Conservation (phyloP, 1,139 yeast species). For the Magnusiomyces paraingens region DNA sequence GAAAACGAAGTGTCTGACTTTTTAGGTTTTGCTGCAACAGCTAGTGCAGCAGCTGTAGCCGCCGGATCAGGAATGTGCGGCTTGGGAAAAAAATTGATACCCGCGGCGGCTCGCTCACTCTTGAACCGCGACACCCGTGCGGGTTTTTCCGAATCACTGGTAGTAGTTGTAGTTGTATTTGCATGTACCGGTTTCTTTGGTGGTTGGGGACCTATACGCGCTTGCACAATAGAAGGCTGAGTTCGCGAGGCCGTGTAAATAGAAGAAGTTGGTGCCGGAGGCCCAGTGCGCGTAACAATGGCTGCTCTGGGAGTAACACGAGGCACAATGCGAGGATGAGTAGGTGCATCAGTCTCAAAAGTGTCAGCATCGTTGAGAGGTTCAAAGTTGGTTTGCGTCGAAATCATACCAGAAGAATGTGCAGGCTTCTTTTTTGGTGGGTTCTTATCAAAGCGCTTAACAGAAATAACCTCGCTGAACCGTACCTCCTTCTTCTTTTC, state of each 20-base stretch:
- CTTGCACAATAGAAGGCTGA: too few relatives aligned
- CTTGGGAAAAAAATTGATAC: too few relatives aligned
- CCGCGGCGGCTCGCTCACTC: slow-evolving; percentile 20
- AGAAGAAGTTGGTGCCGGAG: not conserved
- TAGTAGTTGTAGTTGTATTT: not conserved
- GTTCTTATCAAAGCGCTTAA: slow-evolving; percentile 29
- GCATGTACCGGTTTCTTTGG: not conserved
- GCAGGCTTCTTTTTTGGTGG: slow-evolving; percentile 9
- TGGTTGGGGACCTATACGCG: too few relatives aligned
- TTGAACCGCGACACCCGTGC: slow-evolving; percentile 31
- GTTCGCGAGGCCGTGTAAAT: not conserved
- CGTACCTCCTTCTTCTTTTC: slow-evolving; percentile 24
- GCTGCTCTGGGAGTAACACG: too few relatives aligned
- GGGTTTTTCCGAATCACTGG: not conserved
- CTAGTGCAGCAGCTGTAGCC: too few relatives aligned
- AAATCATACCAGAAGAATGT: slow-evolving; percentile 5
- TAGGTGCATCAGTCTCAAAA: too few relatives aligned
- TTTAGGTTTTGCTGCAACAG: too few relatives aligned
- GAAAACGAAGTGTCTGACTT: not conserved
- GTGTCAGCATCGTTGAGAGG: not conserved
- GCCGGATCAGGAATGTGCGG: too few relatives aligned
- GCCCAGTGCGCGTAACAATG: too few relatives aligned
- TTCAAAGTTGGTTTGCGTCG: slow-evolving; percentile 1
- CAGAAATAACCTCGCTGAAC: slow-evolving; percentile 32
- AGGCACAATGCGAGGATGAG: too few relatives aligned